A percentile compares a stretch with the other conserved stretches of the same genome.
phyloP scores from a whole-genome alignment of 495 filamentous ascomycete genomes.

The Penicillium pancosmium region DNA sequence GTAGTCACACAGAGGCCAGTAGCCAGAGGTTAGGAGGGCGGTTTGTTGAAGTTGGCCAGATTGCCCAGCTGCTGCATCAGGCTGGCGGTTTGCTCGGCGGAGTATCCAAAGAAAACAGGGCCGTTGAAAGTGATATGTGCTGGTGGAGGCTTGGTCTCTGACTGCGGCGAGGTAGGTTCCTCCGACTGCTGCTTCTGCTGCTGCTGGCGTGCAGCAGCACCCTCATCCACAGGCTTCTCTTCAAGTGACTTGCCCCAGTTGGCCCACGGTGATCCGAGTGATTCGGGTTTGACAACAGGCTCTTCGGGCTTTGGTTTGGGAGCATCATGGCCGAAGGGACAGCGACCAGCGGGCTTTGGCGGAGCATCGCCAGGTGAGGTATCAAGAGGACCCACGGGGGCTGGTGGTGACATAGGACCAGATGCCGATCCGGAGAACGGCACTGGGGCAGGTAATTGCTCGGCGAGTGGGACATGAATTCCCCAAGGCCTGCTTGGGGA shows the following conservation, averaged over 20 bases:
- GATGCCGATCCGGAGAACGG: constrained; percentile 30
- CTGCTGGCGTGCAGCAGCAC: too few relatives aligned
- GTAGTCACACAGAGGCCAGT: not conserved
- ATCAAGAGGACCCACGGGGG: constrained; percentile 18
- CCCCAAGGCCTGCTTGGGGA: constrained; percentile 91
- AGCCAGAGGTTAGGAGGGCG: constrained; percentile 7
- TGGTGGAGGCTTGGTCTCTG: constrained; percentile 24
- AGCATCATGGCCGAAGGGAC: constrained; percentile 53
- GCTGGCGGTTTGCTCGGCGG: constrained; percentile 72
- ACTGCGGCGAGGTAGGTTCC: not conserved
- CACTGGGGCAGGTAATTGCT: constrained; percentile 29
- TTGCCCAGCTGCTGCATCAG: constrained; percentile 61
- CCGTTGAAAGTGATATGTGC: constrained; percentile 80
- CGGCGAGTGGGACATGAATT: constrained; percentile 69
- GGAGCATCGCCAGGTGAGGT: constrained; percentile 16
- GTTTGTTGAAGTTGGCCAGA: constrained; percentile 2
- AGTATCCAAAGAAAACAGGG: constrained; percentile 87
- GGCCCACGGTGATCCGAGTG: constrained; percentile 7
- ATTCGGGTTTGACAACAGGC: not conserved
- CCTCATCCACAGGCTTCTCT: constrained; percentile 1
- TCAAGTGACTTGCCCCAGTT: constrained; percentile 19
- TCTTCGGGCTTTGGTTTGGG: constrained; percentile 23
- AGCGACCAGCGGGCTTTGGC: constrained; percentile 39
- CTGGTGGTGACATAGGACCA: constrained; percentile 20
- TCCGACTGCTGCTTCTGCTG: not conserved